These are phyloP conservation scores for Pyrrhoderma noxium DNA, from an alignment of 1,284 basidiomycete species.

Conservation along the genomic window DNA sequence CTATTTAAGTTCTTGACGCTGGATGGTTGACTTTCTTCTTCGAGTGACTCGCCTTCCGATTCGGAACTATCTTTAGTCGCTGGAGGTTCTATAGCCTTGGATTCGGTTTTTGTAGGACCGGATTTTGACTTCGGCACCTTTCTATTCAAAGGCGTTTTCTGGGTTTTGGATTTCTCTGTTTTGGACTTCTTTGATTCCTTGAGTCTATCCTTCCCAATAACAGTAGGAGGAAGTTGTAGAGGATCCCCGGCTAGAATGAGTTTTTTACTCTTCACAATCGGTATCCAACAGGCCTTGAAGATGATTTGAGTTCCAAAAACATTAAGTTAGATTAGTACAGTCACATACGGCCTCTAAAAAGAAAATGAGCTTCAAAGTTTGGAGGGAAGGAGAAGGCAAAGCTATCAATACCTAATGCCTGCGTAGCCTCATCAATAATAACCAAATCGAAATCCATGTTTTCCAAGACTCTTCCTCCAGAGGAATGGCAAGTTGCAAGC, in stretches of 20 bases:
- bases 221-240: conserved; percentile 89
- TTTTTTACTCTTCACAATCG: conserved; percentile 84
- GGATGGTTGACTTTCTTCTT: too few species aligned
- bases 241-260: conserved; percentile 88
- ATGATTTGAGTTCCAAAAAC: background rate
- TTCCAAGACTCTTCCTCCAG: conserved; percentile 73
- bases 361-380: background rate
- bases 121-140: background rate
- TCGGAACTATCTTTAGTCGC: too few species aligned
- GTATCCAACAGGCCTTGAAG: conserved; percentile 88
- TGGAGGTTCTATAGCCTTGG: conserved; percentile 2
- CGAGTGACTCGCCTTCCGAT: too few species aligned
- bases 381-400: background rate
- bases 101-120: background rate
- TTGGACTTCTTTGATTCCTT: conserved; percentile 28
- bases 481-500: conserved; percentile 87
- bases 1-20: too few species aligned
- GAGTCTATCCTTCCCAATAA: conserved; percentile 55
- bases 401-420: conserved; percentile 48
- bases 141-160: background rate
- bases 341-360: conserved; percentile 59
- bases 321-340: background rate
- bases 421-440: conserved; percentile 95
- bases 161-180: conserved; percentile 10
- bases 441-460: conserved; percentile 82